Evolutionary conservation across 257 asterid genomes (phyloP).

Genomic region (Nicotiana obtusifolia): DNA sequence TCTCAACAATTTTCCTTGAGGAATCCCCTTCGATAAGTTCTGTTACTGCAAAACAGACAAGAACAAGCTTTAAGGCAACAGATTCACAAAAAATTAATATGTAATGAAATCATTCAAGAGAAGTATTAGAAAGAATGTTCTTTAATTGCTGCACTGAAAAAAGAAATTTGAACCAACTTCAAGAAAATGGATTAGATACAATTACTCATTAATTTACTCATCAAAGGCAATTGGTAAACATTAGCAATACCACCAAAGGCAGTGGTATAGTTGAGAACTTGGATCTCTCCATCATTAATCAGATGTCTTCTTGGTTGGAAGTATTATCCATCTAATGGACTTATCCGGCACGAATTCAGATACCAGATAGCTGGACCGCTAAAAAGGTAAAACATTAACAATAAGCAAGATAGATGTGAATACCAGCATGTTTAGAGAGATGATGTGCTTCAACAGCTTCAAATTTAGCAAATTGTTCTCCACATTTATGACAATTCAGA

Average conservation of each 20-base stretch:
- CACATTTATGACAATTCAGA: slow-evolving; percentile 68
- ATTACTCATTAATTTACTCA: not conserved
- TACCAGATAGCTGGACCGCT: not conserved
- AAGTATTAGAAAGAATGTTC: not conserved
- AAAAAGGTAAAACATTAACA: not conserved
- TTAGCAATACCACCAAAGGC: not conserved
- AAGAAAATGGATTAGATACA: not conserved
- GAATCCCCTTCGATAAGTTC: slow-evolving; percentile 86
- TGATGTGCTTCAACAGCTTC: slow-evolving; percentile 84
- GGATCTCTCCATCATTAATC: not conserved
- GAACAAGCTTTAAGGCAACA: not conserved
- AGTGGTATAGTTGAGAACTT: not conserved
- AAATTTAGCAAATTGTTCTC: slow-evolving; percentile 58
- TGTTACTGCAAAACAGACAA: slow-evolving; percentile 40
- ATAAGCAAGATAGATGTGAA: not conserved
- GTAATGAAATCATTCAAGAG: not conserved
- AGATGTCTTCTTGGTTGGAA: not conserved
- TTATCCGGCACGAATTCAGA: not conserved
- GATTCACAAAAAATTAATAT: no score
- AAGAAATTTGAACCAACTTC: not conserved
- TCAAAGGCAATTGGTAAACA: not conserved
- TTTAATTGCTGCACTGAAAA: not conserved
- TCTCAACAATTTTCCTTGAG: slow-evolving; percentile 79
- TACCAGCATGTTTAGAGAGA: slow-evolving; percentile 86
- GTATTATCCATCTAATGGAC: not conserved